phyloP scores from a whole-genome alignment of 2,329 filamentous ascomycete species.

The Scytalidium sp. region DNA sequence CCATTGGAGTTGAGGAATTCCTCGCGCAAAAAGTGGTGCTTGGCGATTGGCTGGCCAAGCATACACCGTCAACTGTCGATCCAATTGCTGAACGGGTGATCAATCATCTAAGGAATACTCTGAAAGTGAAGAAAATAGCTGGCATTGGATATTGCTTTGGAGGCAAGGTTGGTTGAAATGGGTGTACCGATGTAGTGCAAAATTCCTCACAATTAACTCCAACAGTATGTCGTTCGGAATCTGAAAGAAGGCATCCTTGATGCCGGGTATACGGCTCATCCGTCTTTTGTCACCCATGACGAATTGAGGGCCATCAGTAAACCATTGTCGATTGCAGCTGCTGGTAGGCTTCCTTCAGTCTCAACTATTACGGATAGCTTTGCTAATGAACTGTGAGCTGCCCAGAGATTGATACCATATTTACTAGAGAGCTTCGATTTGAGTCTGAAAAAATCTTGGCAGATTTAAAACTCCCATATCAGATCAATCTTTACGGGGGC shows the following conservation, averaged over 20 bases:
- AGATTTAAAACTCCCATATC: slow-evolving; percentile 48
- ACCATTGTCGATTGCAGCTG: slow-evolving; percentile 63
- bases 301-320: slow-evolving; percentile 61
- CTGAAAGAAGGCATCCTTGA: slow-evolving; percentile 58
- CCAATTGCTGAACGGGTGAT: slow-evolving; percentile 42
- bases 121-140: slow-evolving; percentile 54
- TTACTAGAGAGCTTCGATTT: slow-evolving; percentile 58
- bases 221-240: slow-evolving; percentile 63
- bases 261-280: slow-evolving; percentile 70
- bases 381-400: background rate
- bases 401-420: slow-evolving; percentile 57
- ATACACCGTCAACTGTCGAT: slow-evolving; percentile 3
- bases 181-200: background rate
- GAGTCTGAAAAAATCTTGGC: slow-evolving; percentile 57
- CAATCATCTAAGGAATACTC: slow-evolving; percentile 52
- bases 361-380: background rate
- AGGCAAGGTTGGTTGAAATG: slow-evolving; percentile 66
- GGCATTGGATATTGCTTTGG: slow-evolving; percentile 72
- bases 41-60: background rate
- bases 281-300: slow-evolving; percentile 65
- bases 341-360: slow-evolving; percentile 11
- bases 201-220: slow-evolving; percentile 44
- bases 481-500: slow-evolving; percentile 70
- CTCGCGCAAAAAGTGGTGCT: slow-evolving; percentile 25
- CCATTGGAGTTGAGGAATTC: slow-evolving; percentile 44